Evolutionary conservation across 2,329 filamentous ascomycete genomes (phyloP).

Genomic region (Amauroascus verrucosus): DNA sequence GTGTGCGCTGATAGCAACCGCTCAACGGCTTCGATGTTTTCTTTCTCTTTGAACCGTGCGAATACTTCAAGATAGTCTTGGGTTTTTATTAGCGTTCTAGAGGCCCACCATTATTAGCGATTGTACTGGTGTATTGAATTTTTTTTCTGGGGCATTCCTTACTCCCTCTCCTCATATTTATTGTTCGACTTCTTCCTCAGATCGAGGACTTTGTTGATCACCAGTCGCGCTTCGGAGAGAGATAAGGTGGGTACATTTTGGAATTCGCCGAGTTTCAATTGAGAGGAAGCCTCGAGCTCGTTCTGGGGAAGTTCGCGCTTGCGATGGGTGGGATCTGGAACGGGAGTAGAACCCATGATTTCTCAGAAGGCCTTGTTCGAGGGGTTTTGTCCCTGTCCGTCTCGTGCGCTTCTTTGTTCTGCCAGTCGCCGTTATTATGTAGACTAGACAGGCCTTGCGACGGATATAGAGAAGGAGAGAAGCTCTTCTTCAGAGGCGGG

Average conservation of each 20-base stretch:
- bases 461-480: not conserved
- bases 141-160: conserved; percentile 19
- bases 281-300: conserved; percentile 77
- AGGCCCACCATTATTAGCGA: not conserved
- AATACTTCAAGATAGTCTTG: conserved; percentile 90
- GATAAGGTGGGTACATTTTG: conserved; percentile 84
- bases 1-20: conserved; percentile 65
- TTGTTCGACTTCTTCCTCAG: conserved; percentile 71
- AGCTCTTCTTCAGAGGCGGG: not conserved
- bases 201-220: conserved; percentile 79
- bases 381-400: not conserved
- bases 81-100: conserved; percentile 66
- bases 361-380: not conserved
- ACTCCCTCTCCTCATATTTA: conserved; percentile 77
- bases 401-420: not conserved
- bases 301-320: conserved; percentile 34
- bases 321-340: conserved; percentile 25
- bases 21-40: conserved; percentile 91
- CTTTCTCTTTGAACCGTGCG: conserved; percentile 87
- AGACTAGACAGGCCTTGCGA: not conserved
- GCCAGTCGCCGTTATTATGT: not conserved
- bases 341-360: conserved; percentile 11
- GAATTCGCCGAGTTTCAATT: conserved; percentile 85
- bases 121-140: not conserved
- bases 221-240: conserved; percentile 79